These are phyloP conservation scores for Yamadazyma friedrichii DNA, from an alignment of 1,139 yeast species.

Conservation along the genomic window DNA sequence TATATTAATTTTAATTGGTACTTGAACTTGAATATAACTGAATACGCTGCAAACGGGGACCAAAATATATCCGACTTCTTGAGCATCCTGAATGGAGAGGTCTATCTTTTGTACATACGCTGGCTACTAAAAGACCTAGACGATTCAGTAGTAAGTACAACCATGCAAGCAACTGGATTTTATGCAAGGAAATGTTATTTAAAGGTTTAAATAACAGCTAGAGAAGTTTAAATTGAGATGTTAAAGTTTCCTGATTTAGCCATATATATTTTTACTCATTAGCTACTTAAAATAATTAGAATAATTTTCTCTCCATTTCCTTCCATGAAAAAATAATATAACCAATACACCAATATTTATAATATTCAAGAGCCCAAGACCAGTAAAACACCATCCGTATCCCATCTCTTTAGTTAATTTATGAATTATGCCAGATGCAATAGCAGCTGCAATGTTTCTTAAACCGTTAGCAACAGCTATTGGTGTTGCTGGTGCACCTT, in stretches of 20 bases:
- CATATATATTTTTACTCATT: background rate
- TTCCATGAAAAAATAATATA: slow-evolving; percentile 25
- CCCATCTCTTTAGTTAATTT: slow-evolving; percentile 45
- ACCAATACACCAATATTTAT: slow-evolving; percentile 28
- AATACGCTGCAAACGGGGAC: too few species aligned
- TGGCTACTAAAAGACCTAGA: too few species aligned
- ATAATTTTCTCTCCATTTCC: slow-evolving; percentile 23
- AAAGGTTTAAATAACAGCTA: too few species aligned
- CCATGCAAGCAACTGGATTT: too few species aligned
- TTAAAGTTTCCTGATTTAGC: background rate
- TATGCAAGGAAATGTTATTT: too few species aligned
- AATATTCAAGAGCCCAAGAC: slow-evolving; percentile 44
- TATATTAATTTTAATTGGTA: too few species aligned
- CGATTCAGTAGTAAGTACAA: too few species aligned
- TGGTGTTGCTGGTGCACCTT: slow-evolving; percentile 52
- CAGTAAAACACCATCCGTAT: slow-evolving; percentile 60
- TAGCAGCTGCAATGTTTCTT: slow-evolving; percentile 57
- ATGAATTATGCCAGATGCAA: slow-evolving; percentile 49
- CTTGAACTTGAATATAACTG: too few species aligned
- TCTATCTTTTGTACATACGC: too few species aligned
- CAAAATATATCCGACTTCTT: too few species aligned
- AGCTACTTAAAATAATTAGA: background rate
- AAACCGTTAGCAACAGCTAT: slow-evolving; percentile 57
- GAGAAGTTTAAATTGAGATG: background rate
- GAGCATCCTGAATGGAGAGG: too few species aligned